These are phyloP conservation scores for Tinospora cordifolia DNA, from an alignment of 164 flowering plant species.

Conservation along the genomic window DNA sequence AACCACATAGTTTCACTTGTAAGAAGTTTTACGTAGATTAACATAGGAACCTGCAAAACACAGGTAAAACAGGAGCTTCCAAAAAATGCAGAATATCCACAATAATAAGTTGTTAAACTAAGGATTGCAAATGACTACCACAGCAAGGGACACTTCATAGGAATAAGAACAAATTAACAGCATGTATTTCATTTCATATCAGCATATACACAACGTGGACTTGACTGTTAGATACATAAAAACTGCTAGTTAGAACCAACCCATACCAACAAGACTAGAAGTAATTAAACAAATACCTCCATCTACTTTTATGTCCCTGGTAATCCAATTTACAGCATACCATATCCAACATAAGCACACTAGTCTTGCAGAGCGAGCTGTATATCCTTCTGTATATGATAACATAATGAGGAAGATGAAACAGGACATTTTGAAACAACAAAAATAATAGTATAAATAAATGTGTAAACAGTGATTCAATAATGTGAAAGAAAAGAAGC, in stretches of 20 bases:
- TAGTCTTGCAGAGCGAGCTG: conserved; percentile 18
- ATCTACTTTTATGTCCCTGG: neutral
- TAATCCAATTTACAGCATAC: neutral
- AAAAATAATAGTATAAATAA: neutral
- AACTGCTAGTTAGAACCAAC: neutral
- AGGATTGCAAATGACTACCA: neutral
- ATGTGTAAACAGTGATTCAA: neutral
- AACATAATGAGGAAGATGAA: neutral
- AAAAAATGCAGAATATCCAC: neutral
- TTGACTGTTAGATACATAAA: neutral
- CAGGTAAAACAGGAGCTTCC: neutral
- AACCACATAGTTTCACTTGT: too few relatives aligned
- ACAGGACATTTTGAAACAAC: neutral
- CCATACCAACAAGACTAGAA: neutral
- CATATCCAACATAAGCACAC: neutral
- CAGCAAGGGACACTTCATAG: neutral
- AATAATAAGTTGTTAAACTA: neutral
- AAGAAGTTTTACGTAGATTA: too few relatives aligned
- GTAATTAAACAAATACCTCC: neutral
- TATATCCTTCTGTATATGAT: conserved; percentile 19
- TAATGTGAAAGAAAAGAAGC: neutral
- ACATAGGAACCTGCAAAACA: too few relatives aligned
- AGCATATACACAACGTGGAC: neutral
- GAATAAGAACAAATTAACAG: neutral
- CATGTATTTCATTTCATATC: neutral